Base-by-base conservation (phyloP, 805 yeast genomes). In the Candida peoriensis region DNA sequence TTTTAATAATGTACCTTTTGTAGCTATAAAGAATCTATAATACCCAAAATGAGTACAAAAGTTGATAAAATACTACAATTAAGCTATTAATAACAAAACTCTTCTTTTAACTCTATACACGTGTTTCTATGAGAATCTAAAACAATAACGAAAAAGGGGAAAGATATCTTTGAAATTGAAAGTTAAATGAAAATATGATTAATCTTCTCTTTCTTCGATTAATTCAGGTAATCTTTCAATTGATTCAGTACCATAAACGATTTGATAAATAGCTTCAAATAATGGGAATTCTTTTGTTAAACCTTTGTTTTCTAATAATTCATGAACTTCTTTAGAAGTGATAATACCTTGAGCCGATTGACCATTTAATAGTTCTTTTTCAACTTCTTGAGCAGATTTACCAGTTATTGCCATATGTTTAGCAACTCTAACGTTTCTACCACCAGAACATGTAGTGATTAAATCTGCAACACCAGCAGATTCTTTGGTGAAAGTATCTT, bases 401-500 rank as follows among this genome's bases (percentile, higher is more conserved):
- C 82, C 81, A 41, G 88, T 71, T 60, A 76, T 70, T 39, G 95
- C 90, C 84, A 86, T 82, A 60, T 75, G 80, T 50, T 73, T 78
- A 34, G 93, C 97, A 42, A 93, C 95, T 59, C 82, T 76, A 50
- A 85, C 95, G 66, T 93, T 93, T 69, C 98, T 78, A 57, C 98
- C 98, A 56, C 97, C 97, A 14, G 94, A 76, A 67, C 98, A 93
- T 13, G 98, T 88, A 36, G 98, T 93, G 63, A 93, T 93, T 55
- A 93, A 73, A 61, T 93, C 98, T 24, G 98, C 98, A 38, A 93
- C 97, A 65, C 98, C 98, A 16, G 96, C 96, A 45, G 87, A 75
- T 65, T 93, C 97, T 59, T 81, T 81, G 44, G 95, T 85, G 63
- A 89, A 89, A 19, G 98, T 93, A 42, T 72, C 76, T 32, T 46